Conservation (phyloP, 371 early-diverging fungal species). For the Mortierella sp. region DNA sequence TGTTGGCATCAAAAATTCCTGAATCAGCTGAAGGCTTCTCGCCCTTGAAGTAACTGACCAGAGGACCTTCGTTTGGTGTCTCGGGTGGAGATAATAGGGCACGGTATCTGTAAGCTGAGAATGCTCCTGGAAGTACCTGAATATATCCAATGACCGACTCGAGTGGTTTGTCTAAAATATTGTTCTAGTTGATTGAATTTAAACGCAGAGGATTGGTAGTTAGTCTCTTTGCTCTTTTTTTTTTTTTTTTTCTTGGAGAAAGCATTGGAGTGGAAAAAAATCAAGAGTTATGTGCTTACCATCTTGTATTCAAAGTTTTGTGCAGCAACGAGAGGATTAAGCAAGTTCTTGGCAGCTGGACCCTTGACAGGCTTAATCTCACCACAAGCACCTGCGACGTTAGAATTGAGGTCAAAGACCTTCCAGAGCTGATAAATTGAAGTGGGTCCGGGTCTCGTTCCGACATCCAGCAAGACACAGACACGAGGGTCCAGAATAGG, state of each 20-base stretch:
- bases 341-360: slow-evolving; percentile 63
- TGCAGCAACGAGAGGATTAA: slow-evolving; percentile 83
- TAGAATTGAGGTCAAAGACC: slow-evolving; percentile 70
- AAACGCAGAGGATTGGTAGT: neutral
- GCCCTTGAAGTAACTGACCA: slow-evolving; percentile 76
- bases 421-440: slow-evolving; percentile 81
- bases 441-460: slow-evolving; percentile 71
- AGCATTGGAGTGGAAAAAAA: neutral
- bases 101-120: slow-evolving; percentile 76
- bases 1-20: slow-evolving; percentile 76
- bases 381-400: slow-evolving; percentile 86
- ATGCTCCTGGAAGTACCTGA: slow-evolving; percentile 83
- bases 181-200: slow-evolving; percentile 58
- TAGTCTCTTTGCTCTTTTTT: too few species aligned
- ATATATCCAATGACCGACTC: slow-evolving; percentile 91
- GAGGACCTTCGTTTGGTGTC: slow-evolving; percentile 69
- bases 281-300: slow-evolving; percentile 28
- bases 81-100: slow-evolving; percentile 67
- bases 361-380: slow-evolving; percentile 76
- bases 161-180: slow-evolving; percentile 87
- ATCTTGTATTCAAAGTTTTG: slow-evolving; percentile 92
- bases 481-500: slow-evolving; percentile 77
- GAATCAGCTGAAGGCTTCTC: slow-evolving; percentile 63
- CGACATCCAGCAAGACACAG: slow-evolving; percentile 83
- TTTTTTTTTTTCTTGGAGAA: neutral